Percentiles rank a stretch among this genome's conserved stretches.
phyloP scores from a whole-genome alignment of 2,329 filamentous ascomycete genomes.

The Sarocladiaceae sp. region DNA sequence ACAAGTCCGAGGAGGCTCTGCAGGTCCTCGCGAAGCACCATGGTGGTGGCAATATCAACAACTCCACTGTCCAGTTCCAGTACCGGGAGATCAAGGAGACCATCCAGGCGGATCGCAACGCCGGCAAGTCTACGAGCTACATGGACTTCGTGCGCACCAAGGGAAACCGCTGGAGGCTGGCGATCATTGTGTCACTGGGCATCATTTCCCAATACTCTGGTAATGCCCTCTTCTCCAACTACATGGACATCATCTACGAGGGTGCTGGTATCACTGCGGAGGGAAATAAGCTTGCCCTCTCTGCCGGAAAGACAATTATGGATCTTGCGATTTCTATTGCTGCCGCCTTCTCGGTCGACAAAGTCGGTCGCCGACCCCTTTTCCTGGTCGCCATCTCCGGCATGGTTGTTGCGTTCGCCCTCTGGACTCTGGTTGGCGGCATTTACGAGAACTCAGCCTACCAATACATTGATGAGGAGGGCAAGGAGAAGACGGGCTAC shows the following conservation, averaged over 20 bases:
- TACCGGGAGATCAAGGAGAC: conserved; percentile 61
- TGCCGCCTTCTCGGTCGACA: conserved; percentile 44
- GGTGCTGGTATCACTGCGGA: conserved; percentile 53
- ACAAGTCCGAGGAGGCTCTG: conserved; percentile 56
- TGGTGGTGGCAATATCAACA: conserved; percentile 50
- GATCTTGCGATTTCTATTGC: conserved; percentile 50
- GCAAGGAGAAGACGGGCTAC: conserved; percentile 20
- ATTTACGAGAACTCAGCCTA: conserved; percentile 40
- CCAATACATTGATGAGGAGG: conserved; percentile 12
- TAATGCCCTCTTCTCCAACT: conserved; percentile 62
- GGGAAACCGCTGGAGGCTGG: conserved; percentile 58
- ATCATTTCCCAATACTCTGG: conserved; percentile 64
- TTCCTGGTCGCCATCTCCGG: conserved; percentile 44
- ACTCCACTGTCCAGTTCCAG: conserved; percentile 59
- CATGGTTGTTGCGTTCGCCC: conserved; percentile 40
- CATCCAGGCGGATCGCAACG: conserved; percentile 49
- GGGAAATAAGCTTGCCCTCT: conserved; percentile 47
- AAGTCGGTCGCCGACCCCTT: conserved; percentile 45
- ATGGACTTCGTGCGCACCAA: conserved; percentile 54
- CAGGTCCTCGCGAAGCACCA: conserved; percentile 57
- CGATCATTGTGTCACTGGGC: conserved; percentile 56
- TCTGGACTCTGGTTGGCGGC: conserved; percentile 47
- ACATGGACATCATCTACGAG: conserved; percentile 56
- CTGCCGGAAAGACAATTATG: conserved; percentile 53
- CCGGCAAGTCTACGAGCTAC: conserved; percentile 44